Conservation (phyloP, 805 yeast genomes). For the Yarrowia keelungensis region DNA sequence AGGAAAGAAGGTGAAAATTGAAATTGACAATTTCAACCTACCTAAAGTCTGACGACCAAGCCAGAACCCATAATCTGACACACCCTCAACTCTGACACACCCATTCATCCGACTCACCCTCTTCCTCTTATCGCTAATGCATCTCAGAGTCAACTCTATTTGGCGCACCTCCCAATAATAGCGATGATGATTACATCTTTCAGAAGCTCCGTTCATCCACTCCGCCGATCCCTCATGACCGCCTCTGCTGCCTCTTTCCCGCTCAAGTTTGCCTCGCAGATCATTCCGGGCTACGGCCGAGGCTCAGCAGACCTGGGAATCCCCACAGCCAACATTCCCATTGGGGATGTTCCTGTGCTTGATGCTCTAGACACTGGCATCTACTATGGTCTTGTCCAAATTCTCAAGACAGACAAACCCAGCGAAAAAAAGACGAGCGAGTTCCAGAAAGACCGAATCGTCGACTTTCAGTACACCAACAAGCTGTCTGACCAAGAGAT, state of each 20-base stretch:
- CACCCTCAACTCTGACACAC: too few relatives aligned
- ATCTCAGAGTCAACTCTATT: not conserved
- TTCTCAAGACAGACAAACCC: conserved; percentile 33
- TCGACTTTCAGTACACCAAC: conserved; percentile 68
- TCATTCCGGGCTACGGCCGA: conserved; percentile 89
- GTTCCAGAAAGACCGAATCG: conserved; percentile 46
- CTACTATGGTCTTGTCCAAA: conserved; percentile 78
- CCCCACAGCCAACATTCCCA: conserved; percentile 91
- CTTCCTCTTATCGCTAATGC: not conserved
- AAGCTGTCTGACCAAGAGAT: conserved; percentile 54
- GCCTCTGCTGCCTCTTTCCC: not conserved
- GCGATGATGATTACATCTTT: not conserved
- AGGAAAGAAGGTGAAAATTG: too few relatives aligned
- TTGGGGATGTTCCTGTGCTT: conserved; percentile 52
- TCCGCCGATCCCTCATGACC: conserved; percentile 7
- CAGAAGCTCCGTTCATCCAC: not conserved
- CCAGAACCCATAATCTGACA: too few relatives aligned
- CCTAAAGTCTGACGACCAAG: too few relatives aligned
- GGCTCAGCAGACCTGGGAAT: conserved; percentile 93
- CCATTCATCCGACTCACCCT: too few relatives aligned
- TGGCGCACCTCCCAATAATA: conserved; percentile 1
- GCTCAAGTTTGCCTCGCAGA: conserved; percentile 22
- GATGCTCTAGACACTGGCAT: conserved; percentile 69
- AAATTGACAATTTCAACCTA: too few relatives aligned
- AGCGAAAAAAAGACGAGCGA: conserved; percentile 36